Percentiles rank a stretch among this genome's conserved stretches.
Evolutionary conservation across 1,284 basidiomycete genomes (phyloP).

Genomic region (Microbotryum scabiosae): DNA sequence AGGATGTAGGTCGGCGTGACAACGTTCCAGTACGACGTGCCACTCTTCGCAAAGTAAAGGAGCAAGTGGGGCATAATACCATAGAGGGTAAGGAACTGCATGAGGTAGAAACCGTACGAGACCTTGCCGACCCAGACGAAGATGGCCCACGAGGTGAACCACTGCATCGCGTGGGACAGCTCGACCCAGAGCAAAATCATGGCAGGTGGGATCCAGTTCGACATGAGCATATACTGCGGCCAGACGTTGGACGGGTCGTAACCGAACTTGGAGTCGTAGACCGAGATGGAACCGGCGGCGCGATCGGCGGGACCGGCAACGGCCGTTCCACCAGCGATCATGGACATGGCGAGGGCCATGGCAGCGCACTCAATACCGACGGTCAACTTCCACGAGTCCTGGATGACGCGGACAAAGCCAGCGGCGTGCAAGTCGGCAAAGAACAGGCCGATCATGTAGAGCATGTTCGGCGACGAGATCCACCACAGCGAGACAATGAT

Average conservation of each 20-base stretch:
- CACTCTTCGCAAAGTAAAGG: conserved; percentile 37
- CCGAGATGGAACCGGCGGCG: conserved; percentile 36
- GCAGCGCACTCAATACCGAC: conserved; percentile 37
- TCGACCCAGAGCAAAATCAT: conserved; percentile 40
- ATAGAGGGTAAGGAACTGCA: conserved; percentile 43
- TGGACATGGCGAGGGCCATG: conserved; percentile 37
- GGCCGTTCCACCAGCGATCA: conserved; percentile 38
- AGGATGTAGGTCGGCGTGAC: conserved; percentile 41
- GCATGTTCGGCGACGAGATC: conserved; percentile 38
- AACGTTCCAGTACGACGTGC: conserved; percentile 40
- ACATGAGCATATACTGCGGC: conserved; percentile 40
- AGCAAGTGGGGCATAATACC: conserved; percentile 41
- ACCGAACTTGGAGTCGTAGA: conserved; percentile 39
- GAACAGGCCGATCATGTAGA: conserved; percentile 40
- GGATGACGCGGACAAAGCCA: conserved; percentile 40
- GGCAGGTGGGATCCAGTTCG: conserved; percentile 35
- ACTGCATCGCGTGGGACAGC: conserved; percentile 41
- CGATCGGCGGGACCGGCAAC: conserved; percentile 37
- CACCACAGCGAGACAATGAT: conserved; percentile 37
- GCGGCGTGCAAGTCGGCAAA: conserved; percentile 41
- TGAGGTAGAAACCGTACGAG: conserved; percentile 43
- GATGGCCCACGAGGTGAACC: conserved; percentile 40
- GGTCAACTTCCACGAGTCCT: conserved; percentile 40
- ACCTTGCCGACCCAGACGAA: conserved; percentile 43
- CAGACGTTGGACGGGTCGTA: conserved; percentile 36